Percentiles rank a stretch among this genome's conserved stretches.
Evolutionary conservation across 176 grass and related monocot species (phyloP).

Genomic region (Hsuehochloa calcarea): DNA sequence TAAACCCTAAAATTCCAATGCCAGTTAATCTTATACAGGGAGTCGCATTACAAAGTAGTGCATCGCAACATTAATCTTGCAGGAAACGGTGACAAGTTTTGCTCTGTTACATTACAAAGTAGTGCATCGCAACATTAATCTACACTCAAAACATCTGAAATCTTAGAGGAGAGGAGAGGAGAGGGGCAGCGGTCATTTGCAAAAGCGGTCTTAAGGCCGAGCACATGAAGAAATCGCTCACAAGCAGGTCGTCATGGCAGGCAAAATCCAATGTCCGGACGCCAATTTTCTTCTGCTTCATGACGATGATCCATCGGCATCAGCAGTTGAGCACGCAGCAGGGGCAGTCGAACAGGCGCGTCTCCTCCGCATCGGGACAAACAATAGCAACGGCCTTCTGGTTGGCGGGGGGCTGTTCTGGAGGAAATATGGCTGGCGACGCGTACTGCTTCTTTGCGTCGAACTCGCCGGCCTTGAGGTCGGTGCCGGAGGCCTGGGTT

Average conservation of each 20-base stretch:
- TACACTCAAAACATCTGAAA: background rate
- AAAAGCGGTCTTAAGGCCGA: conserved; percentile 93
- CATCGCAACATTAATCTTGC: too few species aligned
- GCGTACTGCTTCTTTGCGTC: conserved; percentile 97
- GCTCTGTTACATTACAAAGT: background rate
- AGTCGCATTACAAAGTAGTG: too few species aligned
- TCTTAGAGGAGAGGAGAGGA: background rate
- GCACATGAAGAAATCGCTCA: conserved; percentile 84
- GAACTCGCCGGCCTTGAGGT: conserved; percentile 84
- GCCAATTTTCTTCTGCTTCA: conserved; percentile 97
- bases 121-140: background rate
- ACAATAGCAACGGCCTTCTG: conserved; percentile 96
- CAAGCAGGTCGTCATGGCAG: conserved; percentile 96
- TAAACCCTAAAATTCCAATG: background rate
- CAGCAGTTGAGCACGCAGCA: conserved; percentile 88
- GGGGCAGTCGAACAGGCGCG: conserved; percentile 90
- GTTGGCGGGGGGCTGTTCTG: conserved; percentile 79
- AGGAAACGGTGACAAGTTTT: background rate
- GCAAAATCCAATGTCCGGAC: conserved; percentile 75
- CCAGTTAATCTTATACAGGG: background rate
- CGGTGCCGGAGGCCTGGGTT: too few species aligned
- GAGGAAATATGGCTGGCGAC: conserved; percentile 78
- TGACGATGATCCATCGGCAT: conserved; percentile 96
- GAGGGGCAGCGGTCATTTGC: conserved; percentile 48
- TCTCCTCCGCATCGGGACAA: too few species aligned